Conservation (phyloP, 106 monocot species). For the Dioscorea dumetorum region DNA sequence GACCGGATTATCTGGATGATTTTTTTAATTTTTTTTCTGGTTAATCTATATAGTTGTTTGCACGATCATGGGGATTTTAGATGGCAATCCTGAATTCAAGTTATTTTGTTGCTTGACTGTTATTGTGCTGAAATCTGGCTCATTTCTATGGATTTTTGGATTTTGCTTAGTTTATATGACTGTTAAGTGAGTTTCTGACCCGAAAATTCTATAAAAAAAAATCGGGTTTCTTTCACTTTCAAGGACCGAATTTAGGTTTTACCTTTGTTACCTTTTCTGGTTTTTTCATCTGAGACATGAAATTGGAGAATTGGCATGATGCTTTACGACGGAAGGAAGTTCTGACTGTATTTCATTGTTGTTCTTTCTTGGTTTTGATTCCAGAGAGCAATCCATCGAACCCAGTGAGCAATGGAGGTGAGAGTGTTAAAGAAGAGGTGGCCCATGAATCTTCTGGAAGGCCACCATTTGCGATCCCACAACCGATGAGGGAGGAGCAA, state of each 20-base stretch:
- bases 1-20: neutral
- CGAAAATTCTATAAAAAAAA: neutral
- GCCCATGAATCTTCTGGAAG: constrained; percentile 30
- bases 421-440: constrained; percentile 19
- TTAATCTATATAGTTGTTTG: neutral
- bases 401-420: constrained; percentile 18
- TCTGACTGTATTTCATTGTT: neutral
- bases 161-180: neutral
- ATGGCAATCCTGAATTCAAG: neutral
- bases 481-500: constrained; percentile 90
- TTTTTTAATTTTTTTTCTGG: neutral
- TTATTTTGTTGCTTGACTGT: neutral
- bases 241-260: neutral
- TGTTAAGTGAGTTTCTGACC: neutral
- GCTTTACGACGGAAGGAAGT: neutral
- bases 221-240: neutral
- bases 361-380: neutral
- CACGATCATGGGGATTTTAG: neutral
- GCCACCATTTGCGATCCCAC: constrained; percentile 25
- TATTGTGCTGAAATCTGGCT: no score
- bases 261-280: no score
- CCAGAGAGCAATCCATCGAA: constrained; percentile 19
- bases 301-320: neutral
- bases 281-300: neutral
- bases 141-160: neutral